A percentile compares a stretch with the other conserved stretches of the same genome.
These are phyloP conservation scores for Zizania palustris DNA, from an alignment of 202 grass and related monocot genomes.

Conservation along the genomic window DNA sequence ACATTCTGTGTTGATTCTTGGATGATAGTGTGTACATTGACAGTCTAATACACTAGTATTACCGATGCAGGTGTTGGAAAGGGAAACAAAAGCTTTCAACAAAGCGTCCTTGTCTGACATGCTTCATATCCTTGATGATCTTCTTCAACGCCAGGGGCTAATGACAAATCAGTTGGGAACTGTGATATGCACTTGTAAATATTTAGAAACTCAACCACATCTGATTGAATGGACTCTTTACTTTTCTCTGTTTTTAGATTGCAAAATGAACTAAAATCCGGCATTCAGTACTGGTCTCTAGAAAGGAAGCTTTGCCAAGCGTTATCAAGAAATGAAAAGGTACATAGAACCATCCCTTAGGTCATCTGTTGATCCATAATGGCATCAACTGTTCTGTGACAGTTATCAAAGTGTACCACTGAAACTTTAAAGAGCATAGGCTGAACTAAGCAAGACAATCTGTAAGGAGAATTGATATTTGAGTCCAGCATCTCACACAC, in stretches of 20 bases:
- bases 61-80: constrained; percentile 45
- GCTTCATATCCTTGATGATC: constrained; percentile 53
- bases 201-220: constrained; percentile 13
- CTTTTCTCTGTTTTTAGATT: constrained; percentile 52
- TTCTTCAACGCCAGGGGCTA: constrained; percentile 69
- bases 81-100: constrained; percentile 16
- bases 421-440: constrained; percentile 23
- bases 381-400: background rate
- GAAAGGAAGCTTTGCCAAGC: constrained; percentile 82
- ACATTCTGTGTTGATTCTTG: constrained; percentile 18
- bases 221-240: constrained; percentile 18
- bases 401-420: background rate
- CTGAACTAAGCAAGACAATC: background rate
- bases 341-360: constrained; percentile 28
- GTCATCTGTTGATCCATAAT: constrained; percentile 30
- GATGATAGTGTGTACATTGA: constrained; percentile 26
- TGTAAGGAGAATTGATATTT: constrained; percentile 8
- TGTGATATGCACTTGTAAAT: constrained; percentile 27
- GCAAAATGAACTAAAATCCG: constrained; percentile 69
- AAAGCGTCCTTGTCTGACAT: constrained; percentile 52
- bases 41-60: constrained; percentile 3
- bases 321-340: constrained; percentile 69
- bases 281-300: constrained; percentile 81
- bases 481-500: background rate
- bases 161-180: constrained; percentile 58